These are phyloP conservation scores for Sanghuangporus sanghuang DNA, from an alignment of 1,284 basidiomycete genomes.

Conservation along the genomic window DNA sequence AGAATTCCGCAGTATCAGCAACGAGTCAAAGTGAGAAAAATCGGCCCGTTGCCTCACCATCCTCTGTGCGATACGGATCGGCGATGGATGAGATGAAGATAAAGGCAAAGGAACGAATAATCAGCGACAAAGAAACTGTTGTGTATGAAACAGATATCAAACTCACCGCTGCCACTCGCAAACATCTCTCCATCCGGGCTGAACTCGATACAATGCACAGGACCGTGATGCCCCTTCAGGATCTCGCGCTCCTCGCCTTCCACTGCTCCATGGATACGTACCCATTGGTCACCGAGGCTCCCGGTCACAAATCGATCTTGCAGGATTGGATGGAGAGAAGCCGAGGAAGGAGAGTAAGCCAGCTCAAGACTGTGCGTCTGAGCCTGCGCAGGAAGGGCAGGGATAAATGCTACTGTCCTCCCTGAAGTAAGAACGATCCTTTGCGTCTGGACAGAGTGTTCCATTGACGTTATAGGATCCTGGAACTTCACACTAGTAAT, in stretches of 20 bases:
- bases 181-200: slow-evolving; percentile 98
- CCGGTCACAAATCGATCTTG: slow-evolving; percentile 93
- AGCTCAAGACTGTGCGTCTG: slow-evolving; percentile 66
- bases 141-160: not conserved
- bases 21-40: not conserved
- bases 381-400: slow-evolving; percentile 51
- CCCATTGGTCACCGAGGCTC: slow-evolving; percentile 91
- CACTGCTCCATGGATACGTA: slow-evolving; percentile 81
- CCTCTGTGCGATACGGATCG: slow-evolving; percentile 20
- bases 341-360: slow-evolving; percentile 83
- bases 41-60: slow-evolving; percentile 28
- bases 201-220: slow-evolving; percentile 91
- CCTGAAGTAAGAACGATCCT: slow-evolving; percentile 89
- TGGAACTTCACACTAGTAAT: slow-evolving; percentile 72
- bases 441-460: slow-evolving; percentile 79
- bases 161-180: slow-evolving; percentile 89
- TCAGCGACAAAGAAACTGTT: not conserved
- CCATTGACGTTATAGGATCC: slow-evolving; percentile 89
- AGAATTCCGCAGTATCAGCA: slow-evolving; percentile 1
- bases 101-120: not conserved
- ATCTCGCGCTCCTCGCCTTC: slow-evolving; percentile 89
- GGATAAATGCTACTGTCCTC: slow-evolving; percentile 86
- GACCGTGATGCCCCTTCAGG: slow-evolving; percentile 96
- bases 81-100: not conserved
- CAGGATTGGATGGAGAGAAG: slow-evolving; percentile 85